A percentile compares a stretch with the other conserved stretches of the same genome.
Evolutionary conservation across 2,329 filamentous ascomycete species (phyloP).

Genomic region (Colletotrichum gigasporum): DNA sequence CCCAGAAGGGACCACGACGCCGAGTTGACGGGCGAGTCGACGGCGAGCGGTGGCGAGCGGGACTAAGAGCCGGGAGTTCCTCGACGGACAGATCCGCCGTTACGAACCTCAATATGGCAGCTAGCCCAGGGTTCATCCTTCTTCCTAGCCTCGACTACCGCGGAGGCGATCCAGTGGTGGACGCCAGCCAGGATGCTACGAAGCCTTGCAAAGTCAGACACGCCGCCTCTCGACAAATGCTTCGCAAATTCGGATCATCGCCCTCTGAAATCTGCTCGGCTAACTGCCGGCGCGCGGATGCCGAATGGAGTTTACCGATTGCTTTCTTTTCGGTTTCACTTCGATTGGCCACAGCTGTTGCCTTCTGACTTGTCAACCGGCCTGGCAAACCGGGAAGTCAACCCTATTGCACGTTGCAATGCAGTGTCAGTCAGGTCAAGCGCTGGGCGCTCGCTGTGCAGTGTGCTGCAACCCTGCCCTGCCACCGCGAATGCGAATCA

Average conservation of each 20-base stretch:
- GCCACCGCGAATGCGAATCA: no score
- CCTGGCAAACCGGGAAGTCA: neutral
- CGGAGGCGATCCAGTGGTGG: neutral
- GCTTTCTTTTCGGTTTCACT: slow-evolving; percentile 25
- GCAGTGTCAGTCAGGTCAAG: neutral
- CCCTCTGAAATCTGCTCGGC: slow-evolving; percentile 15
- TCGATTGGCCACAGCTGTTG: neutral
- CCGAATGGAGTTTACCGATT: neutral
- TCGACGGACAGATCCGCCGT: slow-evolving; percentile 4
- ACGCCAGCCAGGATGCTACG: neutral
- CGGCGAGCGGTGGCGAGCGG: no score
- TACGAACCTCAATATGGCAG: slow-evolving; percentile 11
- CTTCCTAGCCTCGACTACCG: neutral
- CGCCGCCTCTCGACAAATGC: neutral
- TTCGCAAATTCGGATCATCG: neutral
- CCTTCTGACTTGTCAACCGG: neutral
- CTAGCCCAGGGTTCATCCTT: slow-evolving; percentile 1
- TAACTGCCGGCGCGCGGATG: neutral
- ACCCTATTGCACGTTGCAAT: slow-evolving; percentile 1
- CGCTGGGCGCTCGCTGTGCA: neutral
- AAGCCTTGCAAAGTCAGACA: neutral
- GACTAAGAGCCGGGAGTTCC: neutral
- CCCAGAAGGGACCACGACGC: no score
- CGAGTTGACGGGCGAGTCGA: no score
- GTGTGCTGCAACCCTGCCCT: neutral